Evolutionary conservation across 768 basidiomycete species (phyloP).

Genomic region (Boletellus emodensis): DNA sequence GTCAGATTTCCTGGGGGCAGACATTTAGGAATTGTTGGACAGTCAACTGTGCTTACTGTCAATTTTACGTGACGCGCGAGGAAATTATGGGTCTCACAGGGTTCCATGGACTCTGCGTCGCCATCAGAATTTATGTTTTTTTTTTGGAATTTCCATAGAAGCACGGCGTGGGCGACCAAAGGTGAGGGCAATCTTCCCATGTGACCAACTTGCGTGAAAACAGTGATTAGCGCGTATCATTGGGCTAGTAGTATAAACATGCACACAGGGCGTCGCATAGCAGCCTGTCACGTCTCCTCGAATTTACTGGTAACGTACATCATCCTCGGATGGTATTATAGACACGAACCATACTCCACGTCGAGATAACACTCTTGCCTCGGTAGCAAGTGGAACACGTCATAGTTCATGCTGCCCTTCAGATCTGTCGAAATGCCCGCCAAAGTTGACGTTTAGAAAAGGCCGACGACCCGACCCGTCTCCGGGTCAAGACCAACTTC

Average conservation of each 20-base stretch:
- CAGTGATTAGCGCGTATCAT: too few relatives aligned
- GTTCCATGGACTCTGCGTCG: too few relatives aligned
- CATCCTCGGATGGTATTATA: constrained; percentile 10
- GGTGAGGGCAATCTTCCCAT: too few relatives aligned
- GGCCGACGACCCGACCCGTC: constrained; percentile 77
- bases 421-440: constrained; percentile 20
- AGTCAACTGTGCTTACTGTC: background rate
- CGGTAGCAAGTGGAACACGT: constrained; percentile 11
- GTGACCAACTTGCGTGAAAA: too few relatives aligned
- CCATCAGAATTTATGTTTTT: too few relatives aligned
- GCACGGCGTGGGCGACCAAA: too few relatives aligned
- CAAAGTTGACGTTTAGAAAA: constrained; percentile 53
- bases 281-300: background rate
- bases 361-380: constrained; percentile 33
- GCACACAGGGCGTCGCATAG: background rate
- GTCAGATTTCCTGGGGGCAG: constrained; percentile 37
- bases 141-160: too few relatives aligned
- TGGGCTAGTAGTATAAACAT: constrained; percentile 6
- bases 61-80: background rate
- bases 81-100: too few relatives aligned
- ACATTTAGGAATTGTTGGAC: background rate
- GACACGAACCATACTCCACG: constrained; percentile 35
- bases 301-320: background rate
- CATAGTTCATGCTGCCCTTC: constrained; percentile 1
- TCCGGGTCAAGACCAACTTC: constrained; percentile 80